A percentile compares a stretch with the other conserved stretches of the same genome.
Evolutionary conservation across 306 rosid genomes (phyloP).

Genomic region (Lotus japonicus): DNA sequence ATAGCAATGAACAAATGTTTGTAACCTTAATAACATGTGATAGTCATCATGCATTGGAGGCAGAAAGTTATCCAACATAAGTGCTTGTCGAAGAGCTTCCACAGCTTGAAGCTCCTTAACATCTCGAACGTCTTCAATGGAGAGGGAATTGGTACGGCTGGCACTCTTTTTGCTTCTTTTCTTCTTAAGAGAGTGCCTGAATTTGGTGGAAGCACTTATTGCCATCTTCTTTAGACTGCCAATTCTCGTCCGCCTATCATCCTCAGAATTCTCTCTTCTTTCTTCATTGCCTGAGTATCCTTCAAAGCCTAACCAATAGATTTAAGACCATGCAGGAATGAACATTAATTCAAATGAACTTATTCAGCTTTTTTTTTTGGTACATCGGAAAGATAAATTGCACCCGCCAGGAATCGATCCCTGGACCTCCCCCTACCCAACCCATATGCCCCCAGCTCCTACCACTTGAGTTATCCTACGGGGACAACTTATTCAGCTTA

Average conservation of each 20-base stretch:
- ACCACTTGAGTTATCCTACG: too few species aligned
- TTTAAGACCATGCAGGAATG: background rate
- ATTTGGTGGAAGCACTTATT: constrained; percentile 57
- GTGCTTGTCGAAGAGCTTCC: constrained; percentile 60
- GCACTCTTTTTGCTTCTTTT: constrained; percentile 36
- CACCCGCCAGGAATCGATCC: too few species aligned
- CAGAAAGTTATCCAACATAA: constrained; percentile 49
- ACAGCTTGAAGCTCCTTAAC: constrained; percentile 65
- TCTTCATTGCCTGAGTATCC: constrained; percentile 46
- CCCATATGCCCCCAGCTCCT: too few species aligned
- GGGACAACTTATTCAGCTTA: too few species aligned
- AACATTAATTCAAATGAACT: too few species aligned
- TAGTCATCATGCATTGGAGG: constrained; percentile 67
- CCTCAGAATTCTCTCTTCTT: constrained; percentile 61
- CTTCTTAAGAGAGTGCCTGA: constrained; percentile 71
- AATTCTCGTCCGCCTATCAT: constrained; percentile 55
- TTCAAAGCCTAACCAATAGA: constrained; percentile 49
- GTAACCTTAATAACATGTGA: constrained; percentile 71
- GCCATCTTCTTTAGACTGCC: constrained; percentile 73
- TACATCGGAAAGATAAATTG: too few species aligned
- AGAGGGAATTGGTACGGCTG: constrained; percentile 34
- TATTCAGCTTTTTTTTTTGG: too few species aligned
- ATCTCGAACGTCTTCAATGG: constrained; percentile 80
- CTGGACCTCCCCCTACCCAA: too few species aligned
- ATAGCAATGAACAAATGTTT: background rate